Conservation (phyloP, 2,329 filamentous ascomycete species). For the Nannizziopsis arthrosporioides region DNA sequence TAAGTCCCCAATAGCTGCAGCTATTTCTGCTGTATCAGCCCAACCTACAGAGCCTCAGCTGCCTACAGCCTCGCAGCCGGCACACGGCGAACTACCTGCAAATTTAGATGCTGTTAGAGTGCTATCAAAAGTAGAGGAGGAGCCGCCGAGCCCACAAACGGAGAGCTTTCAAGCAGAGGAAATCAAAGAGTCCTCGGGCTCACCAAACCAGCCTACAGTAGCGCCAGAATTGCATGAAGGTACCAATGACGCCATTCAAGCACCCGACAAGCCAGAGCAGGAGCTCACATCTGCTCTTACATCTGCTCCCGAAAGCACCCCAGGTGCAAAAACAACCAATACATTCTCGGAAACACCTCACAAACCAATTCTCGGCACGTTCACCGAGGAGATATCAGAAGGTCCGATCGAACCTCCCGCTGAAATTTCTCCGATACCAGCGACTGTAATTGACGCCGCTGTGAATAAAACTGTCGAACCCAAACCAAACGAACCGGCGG, state of each 20-base stretch:
- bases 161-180: not conserved
- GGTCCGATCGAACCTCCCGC: too few species aligned
- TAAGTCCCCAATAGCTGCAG: slow-evolving; percentile 7
- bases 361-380: too few species aligned
- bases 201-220: not conserved
- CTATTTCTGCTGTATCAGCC: slow-evolving; percentile 3
- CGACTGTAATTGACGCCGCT: too few species aligned
- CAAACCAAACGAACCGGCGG: too few species aligned
- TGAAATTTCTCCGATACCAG: too few species aligned
- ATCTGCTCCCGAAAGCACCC: too few species aligned
- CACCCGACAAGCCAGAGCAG: not conserved
- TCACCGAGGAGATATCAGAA: too few species aligned
- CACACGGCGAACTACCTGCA: slow-evolving; percentile 26
- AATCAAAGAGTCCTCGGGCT: not conserved
- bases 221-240: too few species aligned
- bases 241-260: not conserved
- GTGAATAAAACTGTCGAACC: too few species aligned
- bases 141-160: slow-evolving; percentile 1
- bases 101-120: slow-evolving; percentile 5
- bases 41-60: slow-evolving; percentile 20
- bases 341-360: too few species aligned
- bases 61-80: slow-evolving; percentile 23
- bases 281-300: not conserved
- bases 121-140: slow-evolving; percentile 9
- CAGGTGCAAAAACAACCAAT: too few species aligned